Percentiles rank a stretch among this genome's conserved stretches.
These are phyloP conservation scores for Alternaria atra DNA, from an alignment of 2,329 filamentous ascomycete species.

Conservation along the genomic window DNA sequence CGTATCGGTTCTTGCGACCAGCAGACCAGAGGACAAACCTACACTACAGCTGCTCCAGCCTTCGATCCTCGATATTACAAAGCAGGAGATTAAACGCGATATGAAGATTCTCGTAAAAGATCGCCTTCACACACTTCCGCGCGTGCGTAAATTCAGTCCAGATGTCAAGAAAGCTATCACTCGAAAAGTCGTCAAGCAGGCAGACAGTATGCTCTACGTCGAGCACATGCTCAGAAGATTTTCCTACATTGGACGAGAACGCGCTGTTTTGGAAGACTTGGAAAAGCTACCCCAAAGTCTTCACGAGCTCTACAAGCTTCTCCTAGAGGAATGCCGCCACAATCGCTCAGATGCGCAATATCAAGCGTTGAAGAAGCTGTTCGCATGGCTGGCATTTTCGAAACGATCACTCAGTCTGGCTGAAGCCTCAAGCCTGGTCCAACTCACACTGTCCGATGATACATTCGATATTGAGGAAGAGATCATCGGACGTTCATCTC, in stretches of 20 bases:
- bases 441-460: slow-evolving; percentile 18
- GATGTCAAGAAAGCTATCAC: slow-evolving; percentile 42
- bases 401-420: slow-evolving; percentile 27
- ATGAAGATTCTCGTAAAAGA: neutral
- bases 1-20: neutral
- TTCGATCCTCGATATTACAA: neutral
- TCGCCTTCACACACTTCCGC: neutral
- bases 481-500: slow-evolving; percentile 29
- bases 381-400: slow-evolving; percentile 35
- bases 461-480: slow-evolving; percentile 23
- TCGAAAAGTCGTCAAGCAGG: slow-evolving; percentile 38
- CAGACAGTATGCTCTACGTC: slow-evolving; percentile 51
- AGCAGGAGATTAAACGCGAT: neutral
- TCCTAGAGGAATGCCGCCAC: slow-evolving; percentile 27
- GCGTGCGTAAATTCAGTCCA: slow-evolving; percentile 31
- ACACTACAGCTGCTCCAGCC: neutral
- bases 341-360: slow-evolving; percentile 28
- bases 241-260: slow-evolving; percentile 45
- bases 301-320: slow-evolving; percentile 23
- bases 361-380: slow-evolving; percentile 27
- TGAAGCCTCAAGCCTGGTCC: slow-evolving; percentile 25
- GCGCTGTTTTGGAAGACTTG: slow-evolving; percentile 43
- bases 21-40: neutral
- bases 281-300: slow-evolving; percentile 29
- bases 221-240: slow-evolving; percentile 48